A percentile compares a stretch with the other conserved stretches of the same genome.
These are phyloP conservation scores for Hirsutella thompsonii DNA, from an alignment of 2,329 filamentous ascomycete species.

Conservation along the genomic window DNA sequence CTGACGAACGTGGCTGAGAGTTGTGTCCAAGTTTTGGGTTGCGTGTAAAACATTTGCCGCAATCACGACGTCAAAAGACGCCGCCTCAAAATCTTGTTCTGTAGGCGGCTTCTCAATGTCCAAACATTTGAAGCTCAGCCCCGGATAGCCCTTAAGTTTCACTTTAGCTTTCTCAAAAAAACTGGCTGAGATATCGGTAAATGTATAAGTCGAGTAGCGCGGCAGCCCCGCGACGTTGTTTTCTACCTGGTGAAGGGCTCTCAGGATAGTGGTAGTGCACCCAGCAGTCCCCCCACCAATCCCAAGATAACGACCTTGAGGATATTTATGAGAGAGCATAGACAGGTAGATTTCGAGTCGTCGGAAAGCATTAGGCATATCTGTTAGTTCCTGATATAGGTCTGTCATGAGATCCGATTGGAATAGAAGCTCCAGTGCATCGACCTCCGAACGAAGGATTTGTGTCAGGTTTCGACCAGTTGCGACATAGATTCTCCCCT, in stretches of 20 bases:
- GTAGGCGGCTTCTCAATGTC: background rate
- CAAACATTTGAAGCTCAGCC: background rate
- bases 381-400: background rate
- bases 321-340: background rate
- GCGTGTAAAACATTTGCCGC: slow-evolving; percentile 8
- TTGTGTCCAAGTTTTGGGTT: background rate
- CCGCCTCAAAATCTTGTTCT: slow-evolving; percentile 4
- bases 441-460: background rate
- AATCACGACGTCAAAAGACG: slow-evolving; percentile 8
- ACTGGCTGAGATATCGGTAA: background rate
- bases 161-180: background rate
- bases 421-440: background rate
- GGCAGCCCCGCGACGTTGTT: background rate
- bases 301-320: background rate
- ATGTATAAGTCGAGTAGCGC: background rate
- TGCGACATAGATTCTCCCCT: background rate
- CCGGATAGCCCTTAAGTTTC: background rate
- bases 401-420: background rate
- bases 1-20: background rate
- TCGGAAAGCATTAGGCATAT: background rate
- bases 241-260: too few species aligned
- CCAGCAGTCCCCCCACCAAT: background rate
- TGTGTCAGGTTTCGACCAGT: background rate
- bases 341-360: background rate
- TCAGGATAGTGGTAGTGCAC: background rate